phyloP scores from a whole-genome alignment of 2,329 filamentous ascomycete species.

The Beauveria rudraprayagi region DNA sequence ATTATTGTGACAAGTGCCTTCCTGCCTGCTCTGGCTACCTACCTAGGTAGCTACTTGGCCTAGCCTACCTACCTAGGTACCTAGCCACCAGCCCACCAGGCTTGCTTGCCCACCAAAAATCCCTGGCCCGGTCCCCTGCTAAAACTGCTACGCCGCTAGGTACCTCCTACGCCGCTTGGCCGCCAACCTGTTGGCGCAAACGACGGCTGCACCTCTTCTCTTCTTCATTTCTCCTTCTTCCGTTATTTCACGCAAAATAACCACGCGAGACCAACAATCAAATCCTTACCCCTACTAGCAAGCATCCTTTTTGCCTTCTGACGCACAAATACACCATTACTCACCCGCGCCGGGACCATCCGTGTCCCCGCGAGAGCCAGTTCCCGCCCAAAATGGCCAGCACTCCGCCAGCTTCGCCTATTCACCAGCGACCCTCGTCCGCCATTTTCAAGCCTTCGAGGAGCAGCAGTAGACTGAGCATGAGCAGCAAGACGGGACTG shows the following conservation, averaged over 20 bases:
- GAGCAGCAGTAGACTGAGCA: slow-evolving; percentile 80
- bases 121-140: neutral
- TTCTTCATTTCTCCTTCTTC: neutral
- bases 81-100: neutral
- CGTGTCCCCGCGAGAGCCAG: neutral
- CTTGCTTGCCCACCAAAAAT: neutral
- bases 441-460: slow-evolving; percentile 68
- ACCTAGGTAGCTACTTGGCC: neutral
- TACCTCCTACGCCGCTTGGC: neutral
- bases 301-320: neutral
- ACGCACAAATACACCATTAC: neutral
- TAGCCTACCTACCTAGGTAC: neutral
- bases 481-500: slow-evolving; percentile 65
- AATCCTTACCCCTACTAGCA: slow-evolving; percentile 8
- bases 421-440: slow-evolving; percentile 65
- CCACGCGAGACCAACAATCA: neutral
- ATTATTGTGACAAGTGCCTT: neutral
- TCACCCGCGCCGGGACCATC: slow-evolving; percentile 8
- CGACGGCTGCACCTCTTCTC: neutral
- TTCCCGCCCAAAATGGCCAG: slow-evolving; percentile 45
- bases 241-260: neutral
- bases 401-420: slow-evolving; percentile 63
- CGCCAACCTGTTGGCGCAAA: neutral
- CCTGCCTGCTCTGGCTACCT: too few species aligned
- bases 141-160: too few species aligned